These are phyloP conservation scores for Plasmodium inui DNA, from an alignment of 169 alveolate genomes.

Conservation along the genomic window DNA sequence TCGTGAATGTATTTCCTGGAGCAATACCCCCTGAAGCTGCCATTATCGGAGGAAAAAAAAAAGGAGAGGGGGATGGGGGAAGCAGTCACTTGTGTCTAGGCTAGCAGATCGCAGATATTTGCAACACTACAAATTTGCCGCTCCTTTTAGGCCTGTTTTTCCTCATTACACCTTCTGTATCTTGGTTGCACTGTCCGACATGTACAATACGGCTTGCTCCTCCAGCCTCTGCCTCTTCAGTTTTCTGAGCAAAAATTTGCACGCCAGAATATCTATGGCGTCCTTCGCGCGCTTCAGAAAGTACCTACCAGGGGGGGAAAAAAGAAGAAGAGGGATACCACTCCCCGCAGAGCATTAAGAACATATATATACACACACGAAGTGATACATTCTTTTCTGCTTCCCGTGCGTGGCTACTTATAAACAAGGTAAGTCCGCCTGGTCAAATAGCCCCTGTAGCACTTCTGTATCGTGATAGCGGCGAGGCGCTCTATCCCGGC, in stretches of 20 bases:
- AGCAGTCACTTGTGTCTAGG: not conserved
- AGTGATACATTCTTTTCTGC: not conserved
- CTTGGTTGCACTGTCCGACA: constrained; percentile 47
- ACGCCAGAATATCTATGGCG: constrained; percentile 1
- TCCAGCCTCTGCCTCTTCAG: constrained; percentile 32
- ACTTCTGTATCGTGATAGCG: constrained; percentile 50
- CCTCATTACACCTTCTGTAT: constrained; percentile 56
- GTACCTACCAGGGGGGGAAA: not conserved
- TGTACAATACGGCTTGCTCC: constrained; percentile 4
- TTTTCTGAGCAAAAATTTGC: constrained; percentile 54
- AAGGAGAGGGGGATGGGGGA: not conserved
- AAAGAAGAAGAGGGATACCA: not conserved
- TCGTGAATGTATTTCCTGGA: constrained; percentile 73
- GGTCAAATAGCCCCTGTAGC: constrained; percentile 23
- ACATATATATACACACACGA: not conserved
- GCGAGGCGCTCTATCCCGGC: constrained; percentile 25
- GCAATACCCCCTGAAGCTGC: constrained; percentile 53
- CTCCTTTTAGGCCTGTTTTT: not conserved
- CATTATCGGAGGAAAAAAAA: not conserved
- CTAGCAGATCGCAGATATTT: not conserved
- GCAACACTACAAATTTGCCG: not conserved
- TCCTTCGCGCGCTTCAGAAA: constrained; percentile 14
- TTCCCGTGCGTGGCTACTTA: constrained; percentile 12
- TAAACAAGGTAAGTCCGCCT: constrained; percentile 35
- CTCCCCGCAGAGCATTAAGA: not conserved